Conservation (phyloP, 352 stramenopile species). For the Thalassiosira oceanica region DNA sequence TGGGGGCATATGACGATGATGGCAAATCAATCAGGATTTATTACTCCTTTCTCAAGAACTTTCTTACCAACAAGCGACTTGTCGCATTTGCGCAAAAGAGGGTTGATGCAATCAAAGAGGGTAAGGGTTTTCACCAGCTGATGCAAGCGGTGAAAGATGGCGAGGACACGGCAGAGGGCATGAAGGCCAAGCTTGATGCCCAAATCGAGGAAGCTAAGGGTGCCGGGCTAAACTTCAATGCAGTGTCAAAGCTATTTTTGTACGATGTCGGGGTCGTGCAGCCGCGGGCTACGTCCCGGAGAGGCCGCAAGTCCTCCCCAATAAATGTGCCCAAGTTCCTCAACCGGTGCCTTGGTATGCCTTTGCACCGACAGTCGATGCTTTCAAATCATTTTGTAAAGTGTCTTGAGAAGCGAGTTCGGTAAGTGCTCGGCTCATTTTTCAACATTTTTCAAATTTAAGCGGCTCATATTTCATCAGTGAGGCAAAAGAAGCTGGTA, state of each 20-base stretch:
- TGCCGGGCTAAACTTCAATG: conserved; percentile 42
- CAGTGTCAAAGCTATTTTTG: neutral
- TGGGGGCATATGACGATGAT: neutral
- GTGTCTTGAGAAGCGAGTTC: conserved; percentile 26
- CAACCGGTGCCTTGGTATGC: conserved; percentile 30
- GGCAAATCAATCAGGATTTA: too few relatives aligned
- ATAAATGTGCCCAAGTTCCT: conserved; percentile 20
- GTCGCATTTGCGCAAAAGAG: conserved; percentile 33
- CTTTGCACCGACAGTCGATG: conserved; percentile 19
- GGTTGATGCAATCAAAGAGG: conserved; percentile 36
- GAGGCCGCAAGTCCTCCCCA: neutral
- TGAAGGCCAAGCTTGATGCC: conserved; percentile 44
- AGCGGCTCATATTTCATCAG: too few relatives aligned
- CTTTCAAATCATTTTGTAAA: conserved; percentile 23
- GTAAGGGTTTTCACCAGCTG: conserved; percentile 19
- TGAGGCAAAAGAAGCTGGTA: conserved; percentile 13
- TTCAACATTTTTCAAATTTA: too few relatives aligned
- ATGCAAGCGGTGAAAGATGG: conserved; percentile 24
- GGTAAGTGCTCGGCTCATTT: too few relatives aligned
- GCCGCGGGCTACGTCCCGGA: too few relatives aligned
- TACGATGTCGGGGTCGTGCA: neutral
- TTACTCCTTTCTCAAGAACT: too few relatives aligned
- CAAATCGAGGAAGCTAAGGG: conserved; percentile 34
- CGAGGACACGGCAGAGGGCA: conserved; percentile 17
- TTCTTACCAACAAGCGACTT: too few relatives aligned